Evolutionary conservation across 169 alveolate genomes (phyloP).

Genomic region (Toxoplasma gondii): DNA sequence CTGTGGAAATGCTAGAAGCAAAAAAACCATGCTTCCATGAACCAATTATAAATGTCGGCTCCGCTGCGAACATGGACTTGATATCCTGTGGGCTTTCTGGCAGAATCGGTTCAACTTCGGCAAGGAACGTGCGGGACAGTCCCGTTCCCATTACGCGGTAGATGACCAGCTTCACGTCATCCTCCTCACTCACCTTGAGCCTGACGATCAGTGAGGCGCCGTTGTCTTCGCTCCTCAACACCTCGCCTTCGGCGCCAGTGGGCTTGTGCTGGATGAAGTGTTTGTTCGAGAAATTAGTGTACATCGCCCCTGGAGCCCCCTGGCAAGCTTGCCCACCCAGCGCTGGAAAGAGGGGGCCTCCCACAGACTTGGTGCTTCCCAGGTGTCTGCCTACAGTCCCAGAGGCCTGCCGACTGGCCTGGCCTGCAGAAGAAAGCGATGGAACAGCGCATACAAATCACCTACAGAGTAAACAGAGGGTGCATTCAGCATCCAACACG

Average conservation of each 20-base stretch:
- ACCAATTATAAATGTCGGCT: too few species aligned
- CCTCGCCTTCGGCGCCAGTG: constrained; percentile 26
- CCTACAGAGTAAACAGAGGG: not conserved
- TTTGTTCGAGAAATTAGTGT: not conserved
- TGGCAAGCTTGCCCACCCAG: not conserved
- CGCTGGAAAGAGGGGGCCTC: not conserved
- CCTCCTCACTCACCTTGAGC: not conserved
- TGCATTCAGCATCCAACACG: too few species aligned
- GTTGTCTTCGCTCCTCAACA: not conserved
- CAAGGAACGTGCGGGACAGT: not conserved
- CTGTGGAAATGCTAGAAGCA: too few species aligned
- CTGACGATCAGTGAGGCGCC: not conserved
- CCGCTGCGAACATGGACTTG: too few species aligned
- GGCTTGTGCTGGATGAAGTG: not conserved
- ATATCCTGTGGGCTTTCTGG: too few species aligned
- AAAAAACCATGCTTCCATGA: too few species aligned
- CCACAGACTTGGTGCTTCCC: not conserved
- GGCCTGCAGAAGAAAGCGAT: not conserved
- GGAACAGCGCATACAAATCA: not conserved
- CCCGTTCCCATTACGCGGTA: not conserved
- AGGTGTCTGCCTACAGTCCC: not conserved
- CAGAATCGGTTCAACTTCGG: too few species aligned
- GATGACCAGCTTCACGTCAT: too few species aligned
- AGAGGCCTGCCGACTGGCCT: not conserved
- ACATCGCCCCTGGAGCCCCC: not conserved